A percentile compares a stretch with the other conserved stretches of the same genome.
These are phyloP conservation scores for Apiospora koreana DNA, from an alignment of 2,329 filamentous ascomycete genomes.

Conservation along the genomic window DNA sequence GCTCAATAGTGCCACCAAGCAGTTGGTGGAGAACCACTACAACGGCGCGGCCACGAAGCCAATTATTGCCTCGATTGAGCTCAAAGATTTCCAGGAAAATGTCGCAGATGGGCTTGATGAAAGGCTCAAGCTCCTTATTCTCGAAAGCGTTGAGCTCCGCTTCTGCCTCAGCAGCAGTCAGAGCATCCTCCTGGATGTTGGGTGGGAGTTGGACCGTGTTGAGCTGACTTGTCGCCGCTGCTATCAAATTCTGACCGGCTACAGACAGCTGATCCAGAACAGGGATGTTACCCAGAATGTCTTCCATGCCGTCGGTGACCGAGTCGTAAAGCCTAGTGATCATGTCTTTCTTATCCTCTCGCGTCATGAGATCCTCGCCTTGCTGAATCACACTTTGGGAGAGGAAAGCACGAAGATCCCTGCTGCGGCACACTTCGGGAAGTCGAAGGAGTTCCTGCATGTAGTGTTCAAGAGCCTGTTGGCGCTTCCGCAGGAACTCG, in stretches of 20 bases:
- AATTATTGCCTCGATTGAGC: conserved; percentile 92
- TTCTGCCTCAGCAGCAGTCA: conserved; percentile 74
- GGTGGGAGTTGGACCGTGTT: conserved; percentile 56
- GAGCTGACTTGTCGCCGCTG: conserved; percentile 69
- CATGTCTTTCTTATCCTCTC: conserved; percentile 77
- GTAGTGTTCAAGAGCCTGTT: conserved; percentile 82
- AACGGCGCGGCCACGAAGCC: conserved; percentile 92
- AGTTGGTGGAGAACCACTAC: conserved; percentile 96
- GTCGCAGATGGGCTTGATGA: conserved; percentile 98
- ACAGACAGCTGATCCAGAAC: conserved; percentile 92
- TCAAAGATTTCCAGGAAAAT: conserved; percentile 96
- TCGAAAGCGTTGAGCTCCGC: conserved; percentile 94
- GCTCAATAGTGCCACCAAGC: conserved; percentile 92
- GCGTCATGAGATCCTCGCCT: conserved; percentile 56
- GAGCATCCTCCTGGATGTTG: conserved; percentile 50
- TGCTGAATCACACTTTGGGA: conserved; percentile 81
- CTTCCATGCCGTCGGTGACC: conserved; percentile 96
- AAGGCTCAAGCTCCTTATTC: conserved; percentile 84
- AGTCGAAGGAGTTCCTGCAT: conserved; percentile 78
- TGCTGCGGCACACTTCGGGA: conserved; percentile 90
- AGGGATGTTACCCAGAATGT: conserved; percentile 93
- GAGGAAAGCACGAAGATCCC: conserved; percentile 88
- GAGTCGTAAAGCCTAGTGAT: conserved; percentile 95
- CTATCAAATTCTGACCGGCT: conserved; percentile 88
- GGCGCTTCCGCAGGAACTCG: conserved; percentile 90